Conservation (phyloP, 805 yeast species). For the Brettanomyces naardenensis region DNA sequence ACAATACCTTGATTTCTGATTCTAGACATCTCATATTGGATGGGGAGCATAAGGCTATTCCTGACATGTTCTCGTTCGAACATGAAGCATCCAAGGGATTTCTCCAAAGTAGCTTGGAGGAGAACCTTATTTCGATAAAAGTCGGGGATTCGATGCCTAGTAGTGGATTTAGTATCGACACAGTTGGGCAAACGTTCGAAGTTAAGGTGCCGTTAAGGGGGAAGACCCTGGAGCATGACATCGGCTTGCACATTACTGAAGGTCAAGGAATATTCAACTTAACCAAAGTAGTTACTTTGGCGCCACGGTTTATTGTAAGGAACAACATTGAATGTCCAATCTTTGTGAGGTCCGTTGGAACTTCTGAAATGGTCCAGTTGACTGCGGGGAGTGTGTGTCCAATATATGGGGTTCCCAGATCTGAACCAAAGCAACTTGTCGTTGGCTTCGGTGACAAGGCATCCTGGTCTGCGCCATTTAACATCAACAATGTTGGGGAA, state of each 20-base stretch:
- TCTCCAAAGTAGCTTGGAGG: slow-evolving; percentile 30
- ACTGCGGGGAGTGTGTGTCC: slow-evolving; percentile 44
- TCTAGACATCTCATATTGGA: slow-evolving; percentile 16
- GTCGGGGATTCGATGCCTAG: slow-evolving; percentile 70
- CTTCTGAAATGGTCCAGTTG: slow-evolving; percentile 41
- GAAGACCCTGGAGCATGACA: slow-evolving; percentile 52
- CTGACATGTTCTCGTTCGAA: slow-evolving; percentile 83
- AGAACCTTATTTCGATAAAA: slow-evolving; percentile 57
- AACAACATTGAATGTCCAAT: slow-evolving; percentile 53
- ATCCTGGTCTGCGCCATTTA: slow-evolving; percentile 85
- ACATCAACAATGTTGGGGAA: slow-evolving; percentile 77
- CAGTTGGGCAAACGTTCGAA: slow-evolving; percentile 75
- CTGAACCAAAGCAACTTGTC: slow-evolving; percentile 50
- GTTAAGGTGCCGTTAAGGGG: slow-evolving; percentile 38
- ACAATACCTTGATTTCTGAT: slow-evolving; percentile 42
- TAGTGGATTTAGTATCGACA: slow-evolving; percentile 72
- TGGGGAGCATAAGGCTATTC: slow-evolving; percentile 23
- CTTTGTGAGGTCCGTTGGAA: slow-evolving; percentile 60
- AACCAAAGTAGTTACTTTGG: slow-evolving; percentile 67
- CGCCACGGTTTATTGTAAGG: slow-evolving; percentile 75
- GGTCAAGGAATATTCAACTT: slow-evolving; percentile 79
- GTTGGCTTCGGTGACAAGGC: slow-evolving; percentile 46
- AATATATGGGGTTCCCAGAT: slow-evolving; percentile 53
- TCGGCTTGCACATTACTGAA: slow-evolving; percentile 70
- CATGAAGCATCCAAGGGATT: slow-evolving; percentile 32